Percentiles rank a stretch among this genome's conserved stretches.
These are phyloP conservation scores for Trichoderma arundinaceum DNA, from an alignment of 2,329 filamentous ascomycete genomes.

Conservation along the genomic window DNA sequence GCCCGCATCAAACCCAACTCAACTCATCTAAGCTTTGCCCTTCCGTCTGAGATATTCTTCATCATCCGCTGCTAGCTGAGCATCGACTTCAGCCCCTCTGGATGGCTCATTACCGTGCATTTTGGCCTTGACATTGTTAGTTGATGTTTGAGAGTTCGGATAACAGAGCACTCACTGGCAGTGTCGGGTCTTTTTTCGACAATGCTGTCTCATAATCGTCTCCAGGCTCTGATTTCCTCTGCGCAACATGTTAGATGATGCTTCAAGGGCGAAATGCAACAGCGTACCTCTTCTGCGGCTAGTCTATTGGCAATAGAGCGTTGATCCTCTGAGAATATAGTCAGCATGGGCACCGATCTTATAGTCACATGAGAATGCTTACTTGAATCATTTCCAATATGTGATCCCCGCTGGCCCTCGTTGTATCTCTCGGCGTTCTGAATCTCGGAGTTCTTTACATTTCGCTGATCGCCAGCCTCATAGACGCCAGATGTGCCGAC, in stretches of 20 bases:
- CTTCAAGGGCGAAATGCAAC: background rate
- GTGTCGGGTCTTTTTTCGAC: constrained; percentile 65
- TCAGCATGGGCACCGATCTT: constrained; percentile 32
- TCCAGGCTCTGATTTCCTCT: constrained; percentile 50
- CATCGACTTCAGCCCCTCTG: constrained; percentile 73
- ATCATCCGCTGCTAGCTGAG: constrained; percentile 71
- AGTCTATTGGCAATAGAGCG: constrained; percentile 74
- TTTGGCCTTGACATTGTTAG: constrained; percentile 54
- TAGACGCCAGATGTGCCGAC: constrained; percentile 72
- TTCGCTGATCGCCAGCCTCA: constrained; percentile 79
- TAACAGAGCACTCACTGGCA: constrained; percentile 52
- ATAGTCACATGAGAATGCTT: constrained; percentile 39
- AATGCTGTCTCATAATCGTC: constrained; percentile 51
- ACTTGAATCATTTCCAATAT: constrained; percentile 75
- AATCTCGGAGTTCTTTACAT: constrained; percentile 58
- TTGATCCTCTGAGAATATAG: constrained; percentile 63
- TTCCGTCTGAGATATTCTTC: constrained; percentile 68
- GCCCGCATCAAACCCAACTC: background rate
- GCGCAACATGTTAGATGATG: constrained; percentile 33
- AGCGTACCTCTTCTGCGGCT: constrained; percentile 63
- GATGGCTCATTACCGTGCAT: constrained; percentile 76
- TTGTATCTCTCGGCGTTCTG: constrained; percentile 65
- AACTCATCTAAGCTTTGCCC: constrained; percentile 42
- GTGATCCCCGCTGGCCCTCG: constrained; percentile 73
- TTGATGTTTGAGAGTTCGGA: background rate